Base-by-base conservation (phyloP, 768 basidiomycete genomes). In the Tricholoma flavovirens region DNA sequence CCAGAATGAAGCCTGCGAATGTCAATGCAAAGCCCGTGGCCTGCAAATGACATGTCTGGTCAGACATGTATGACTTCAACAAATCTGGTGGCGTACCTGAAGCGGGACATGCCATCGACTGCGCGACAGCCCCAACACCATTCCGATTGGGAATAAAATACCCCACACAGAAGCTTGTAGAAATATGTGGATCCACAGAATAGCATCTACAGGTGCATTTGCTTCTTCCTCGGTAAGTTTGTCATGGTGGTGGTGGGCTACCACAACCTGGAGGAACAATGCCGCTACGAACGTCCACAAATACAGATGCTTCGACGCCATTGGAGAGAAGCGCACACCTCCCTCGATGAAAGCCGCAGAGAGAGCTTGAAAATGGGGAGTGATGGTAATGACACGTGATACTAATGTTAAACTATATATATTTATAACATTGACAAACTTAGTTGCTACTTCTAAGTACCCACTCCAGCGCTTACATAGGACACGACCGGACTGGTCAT, bases 81-180 rank as follows among this genome's bases (percentile, higher is more conserved):
- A 2, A 32, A 14, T 53, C 11, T 38, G 40, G 7, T n/a, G 9
- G 56, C 77, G 36, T 50, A 86, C 89, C 73, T 96, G 94, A 4
- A 93, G 67, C 5, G 94, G 93, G 43, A 94, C 92, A 68, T 97
- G 94, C 86, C 89, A 95, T 64, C 84, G 80, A 68, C 92, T 94
- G 57, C 84, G 77, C n/a, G 83, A 72, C 14, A 91, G 72, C 15
- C 87, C 87, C 4, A 90, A 70, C 0, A 90, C 84, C 87, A 89
- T 88, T 26, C 86, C 94, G 6, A 85, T 76, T 0, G 94, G 94
- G 65, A 96, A 97, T 30, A 93, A 65, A 2, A 96, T 63, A 3
- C 91, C 92, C 94, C 94, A 96, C 4, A 90, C 83, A 7, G 78
- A 62, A 2, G 79, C 82, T 62, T 97, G 94, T 11, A 96, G 68